Evolutionary conservation across 768 basidiomycete genomes (phyloP).

Genomic region (Pulveroboletus sp.): DNA sequence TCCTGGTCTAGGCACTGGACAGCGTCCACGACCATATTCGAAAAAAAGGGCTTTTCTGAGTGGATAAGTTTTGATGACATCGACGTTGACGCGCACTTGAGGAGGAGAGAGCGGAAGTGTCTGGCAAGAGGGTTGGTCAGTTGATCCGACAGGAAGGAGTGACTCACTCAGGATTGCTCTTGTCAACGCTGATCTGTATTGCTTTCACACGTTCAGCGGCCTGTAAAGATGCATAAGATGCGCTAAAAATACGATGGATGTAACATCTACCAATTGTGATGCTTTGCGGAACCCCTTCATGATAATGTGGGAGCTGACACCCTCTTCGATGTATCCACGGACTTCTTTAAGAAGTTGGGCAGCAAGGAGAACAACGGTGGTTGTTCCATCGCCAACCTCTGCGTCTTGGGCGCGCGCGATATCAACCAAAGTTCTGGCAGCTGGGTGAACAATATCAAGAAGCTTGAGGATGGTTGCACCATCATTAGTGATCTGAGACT

Average conservation of each 20-base stretch:
- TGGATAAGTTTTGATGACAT: slow-evolving; percentile 99
- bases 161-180: slow-evolving; percentile 81
- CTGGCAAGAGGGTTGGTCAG: slow-evolving; percentile 38
- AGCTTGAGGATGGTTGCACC: slow-evolving; percentile 98
- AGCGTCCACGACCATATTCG: slow-evolving; percentile 97
- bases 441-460: slow-evolving; percentile 96
- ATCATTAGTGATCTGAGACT: slow-evolving; percentile 99
- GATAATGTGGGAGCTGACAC: slow-evolving; percentile 95
- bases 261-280: slow-evolving; percentile 63
- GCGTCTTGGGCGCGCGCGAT: slow-evolving; percentile 98
- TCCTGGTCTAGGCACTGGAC: slow-evolving; percentile 89
- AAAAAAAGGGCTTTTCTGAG: slow-evolving; percentile 98
- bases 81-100: slow-evolving; percentile 98
- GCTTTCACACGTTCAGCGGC: slow-evolving; percentile 83
- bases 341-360: slow-evolving; percentile 94
- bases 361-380: slow-evolving; percentile 90
- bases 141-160: neutral
- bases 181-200: slow-evolving; percentile 87
- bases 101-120: slow-evolving; percentile 86
- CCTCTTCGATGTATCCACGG: slow-evolving; percentile 88
- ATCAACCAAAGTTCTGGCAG: slow-evolving; percentile 95
- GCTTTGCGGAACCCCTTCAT: slow-evolving; percentile 95
- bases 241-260: slow-evolving; percentile 3
- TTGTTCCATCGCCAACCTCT: slow-evolving; percentile 97
- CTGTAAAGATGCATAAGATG: slow-evolving; percentile 36